Base-by-base conservation (phyloP, 2,329 filamentous ascomycete species). In the Aspergillus pseudonomiae region DNA sequence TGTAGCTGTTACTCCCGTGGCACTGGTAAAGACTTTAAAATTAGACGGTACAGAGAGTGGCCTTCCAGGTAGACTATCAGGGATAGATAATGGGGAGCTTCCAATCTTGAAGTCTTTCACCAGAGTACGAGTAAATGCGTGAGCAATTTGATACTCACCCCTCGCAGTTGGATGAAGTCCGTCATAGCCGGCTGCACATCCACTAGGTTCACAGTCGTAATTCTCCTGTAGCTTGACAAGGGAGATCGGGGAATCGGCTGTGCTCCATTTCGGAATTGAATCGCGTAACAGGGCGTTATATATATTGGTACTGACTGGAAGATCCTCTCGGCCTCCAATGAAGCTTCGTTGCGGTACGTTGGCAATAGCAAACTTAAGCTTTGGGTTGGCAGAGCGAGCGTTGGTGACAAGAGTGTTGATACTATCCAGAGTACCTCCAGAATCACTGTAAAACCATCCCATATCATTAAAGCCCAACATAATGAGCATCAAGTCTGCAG, bases 381-480 rank as follows among this genome's bases (percentile, higher is more conserved):
- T 36, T 56, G 53, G 28, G 30, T 56, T 56, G 30, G 6, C 53
- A 32, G 32, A 32, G 14, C 53, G 30, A 14, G 53, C 53, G 53
- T 56, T 56, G 30, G 19, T 24, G 4, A 56, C 53, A 24, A 56
- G 32, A 36, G 19, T n/a, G 30, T 36, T 9, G 30, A 56, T 56
- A 24, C 24, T 56, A 36, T 36, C 53, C 30, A 56, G 30, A 7
- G 36, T n/a, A 12, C 36, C 53, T 56, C 26, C 32, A 34, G 53
- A n/a, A 21, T 36, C 53, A 24, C 53, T 56, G 12, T 36, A 32
- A 19, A 56, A 56, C 53, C 53, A 56, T 36, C 53, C 54, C 54
- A 57, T 36, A 41, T 57, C 54, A 28, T 57, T 57, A n/a, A 57
- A 57, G 16, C 54, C 36, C 34, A 57, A 21, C n/a, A 57, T 36